phyloP scores from a whole-genome alignment of 2,329 filamentous ascomycete genomes.

The Epichloe gansuensis region DNA sequence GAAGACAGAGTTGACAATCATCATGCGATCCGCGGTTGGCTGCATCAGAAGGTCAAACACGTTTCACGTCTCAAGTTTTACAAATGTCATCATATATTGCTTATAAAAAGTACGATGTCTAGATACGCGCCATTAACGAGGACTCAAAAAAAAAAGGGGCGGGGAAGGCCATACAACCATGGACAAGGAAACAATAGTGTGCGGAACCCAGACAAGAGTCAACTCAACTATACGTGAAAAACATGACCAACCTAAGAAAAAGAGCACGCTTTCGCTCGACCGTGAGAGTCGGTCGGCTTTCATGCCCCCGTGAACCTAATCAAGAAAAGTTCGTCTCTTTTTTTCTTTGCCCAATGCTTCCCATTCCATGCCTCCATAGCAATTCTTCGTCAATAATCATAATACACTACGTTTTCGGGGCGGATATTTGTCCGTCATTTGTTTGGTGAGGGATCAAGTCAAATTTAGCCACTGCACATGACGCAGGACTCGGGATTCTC shows the following conservation, averaged over 20 bases:
- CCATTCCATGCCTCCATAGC: constrained; percentile 16
- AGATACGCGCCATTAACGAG: not conserved
- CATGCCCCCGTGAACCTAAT: constrained; percentile 1
- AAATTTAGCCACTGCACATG: constrained; percentile 84
- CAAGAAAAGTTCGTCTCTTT: constrained; percentile 2
- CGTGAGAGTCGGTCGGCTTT: not conserved
- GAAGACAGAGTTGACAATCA: not conserved
- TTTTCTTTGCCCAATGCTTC: constrained; percentile 1
- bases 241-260: not conserved
- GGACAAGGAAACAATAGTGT: not conserved
- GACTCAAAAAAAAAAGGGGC: not conserved
- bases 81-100: not conserved
- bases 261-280: constrained; percentile 1
- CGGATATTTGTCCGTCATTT: not conserved
- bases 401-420: constrained; percentile 10
- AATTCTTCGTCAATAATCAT: constrained; percentile 20
- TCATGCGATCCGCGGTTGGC: not conserved
- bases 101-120: not conserved
- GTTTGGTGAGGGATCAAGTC: constrained; percentile 1
- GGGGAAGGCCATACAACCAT: not conserved
- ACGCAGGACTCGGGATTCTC: constrained; percentile 90
- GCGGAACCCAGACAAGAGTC: not conserved
- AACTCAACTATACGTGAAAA: not conserved
- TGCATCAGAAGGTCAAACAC: not conserved
- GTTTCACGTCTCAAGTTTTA: not conserved